A percentile compares a stretch with the other conserved stretches of the same genome.
Evolutionary conservation across 23 red algal genomes (phyloP).

Genomic region (Gracilaria caudata): DNA sequence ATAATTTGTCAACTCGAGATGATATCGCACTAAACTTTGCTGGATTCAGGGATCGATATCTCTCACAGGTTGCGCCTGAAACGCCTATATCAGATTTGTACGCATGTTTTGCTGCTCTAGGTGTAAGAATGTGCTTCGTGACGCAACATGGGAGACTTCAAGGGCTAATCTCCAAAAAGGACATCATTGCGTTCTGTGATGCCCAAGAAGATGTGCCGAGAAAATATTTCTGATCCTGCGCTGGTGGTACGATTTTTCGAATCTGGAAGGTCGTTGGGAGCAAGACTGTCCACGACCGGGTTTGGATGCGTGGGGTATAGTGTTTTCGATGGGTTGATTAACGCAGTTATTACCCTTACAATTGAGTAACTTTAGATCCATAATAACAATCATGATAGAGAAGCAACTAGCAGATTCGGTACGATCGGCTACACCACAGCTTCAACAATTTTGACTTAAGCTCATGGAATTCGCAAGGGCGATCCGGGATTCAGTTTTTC

Average conservation of each 20-base stretch:
- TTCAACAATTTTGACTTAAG: slow-evolving; percentile 9
- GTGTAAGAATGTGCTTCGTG: slow-evolving; percentile 70
- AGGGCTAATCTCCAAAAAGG: slow-evolving; percentile 87
- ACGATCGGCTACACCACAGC: neutral
- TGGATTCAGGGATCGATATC: slow-evolving; percentile 58
- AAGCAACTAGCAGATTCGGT: neutral
- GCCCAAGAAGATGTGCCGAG: slow-evolving; percentile 46
- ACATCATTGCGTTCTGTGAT: slow-evolving; percentile 84
- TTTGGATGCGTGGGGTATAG: neutral
- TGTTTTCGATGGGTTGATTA: slow-evolving; percentile 16
- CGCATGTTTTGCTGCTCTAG: slow-evolving; percentile 66
- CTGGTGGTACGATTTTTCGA: neutral
- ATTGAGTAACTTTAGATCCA: neutral
- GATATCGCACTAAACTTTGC: slow-evolving; percentile 64
- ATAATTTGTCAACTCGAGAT: slow-evolving; percentile 38
- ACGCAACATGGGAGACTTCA: slow-evolving; percentile 64
- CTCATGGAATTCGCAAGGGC: neutral
- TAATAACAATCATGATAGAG: neutral
- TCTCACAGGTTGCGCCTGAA: slow-evolving; percentile 60
- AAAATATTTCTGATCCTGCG: slow-evolving; percentile 43
- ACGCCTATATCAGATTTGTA: slow-evolving; percentile 70
- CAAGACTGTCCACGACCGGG: neutral
- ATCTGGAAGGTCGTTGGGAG: neutral
- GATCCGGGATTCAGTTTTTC: neutral
- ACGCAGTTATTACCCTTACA: neutral